A percentile compares a stretch with the other conserved stretches of the same genome.
Evolutionary conservation across 306 rosid species (phyloP).

Genomic region (Castanea crenata): DNA sequence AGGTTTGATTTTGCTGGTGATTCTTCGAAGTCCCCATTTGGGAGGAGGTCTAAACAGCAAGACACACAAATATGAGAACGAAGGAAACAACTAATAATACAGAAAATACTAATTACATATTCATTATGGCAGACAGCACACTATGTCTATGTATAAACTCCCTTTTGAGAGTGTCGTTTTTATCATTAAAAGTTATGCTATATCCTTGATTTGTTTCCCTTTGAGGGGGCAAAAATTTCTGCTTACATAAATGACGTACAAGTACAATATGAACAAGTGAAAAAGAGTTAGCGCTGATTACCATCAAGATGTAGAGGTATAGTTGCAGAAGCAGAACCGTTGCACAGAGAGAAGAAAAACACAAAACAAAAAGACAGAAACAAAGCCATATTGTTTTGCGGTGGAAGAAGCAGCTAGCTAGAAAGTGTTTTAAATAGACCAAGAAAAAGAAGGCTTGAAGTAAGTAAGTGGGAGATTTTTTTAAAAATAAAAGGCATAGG

Average conservation of each 20-base stretch:
- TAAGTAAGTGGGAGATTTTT: not conserved
- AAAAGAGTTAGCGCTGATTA: not conserved
- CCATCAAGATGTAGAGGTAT: constrained; percentile 35
- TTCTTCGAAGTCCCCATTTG: constrained; percentile 54
- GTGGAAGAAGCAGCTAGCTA: not conserved
- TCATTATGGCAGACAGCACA: no score
- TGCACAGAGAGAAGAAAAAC: constrained; percentile 15
- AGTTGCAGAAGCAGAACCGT: constrained; percentile 16
- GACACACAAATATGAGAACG: not conserved
- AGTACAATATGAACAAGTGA: not conserved
- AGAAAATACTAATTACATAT: no score
- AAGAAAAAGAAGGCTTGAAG: not conserved
- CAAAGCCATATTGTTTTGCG: constrained; percentile 22
- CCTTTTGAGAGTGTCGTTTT: no score
- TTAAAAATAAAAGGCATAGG: not conserved
- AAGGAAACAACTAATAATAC: not conserved
- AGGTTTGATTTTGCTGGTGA: constrained; percentile 37
- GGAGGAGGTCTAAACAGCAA: constrained; percentile 27
- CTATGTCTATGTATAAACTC: no score
- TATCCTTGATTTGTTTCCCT: no score
- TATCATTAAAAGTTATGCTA: no score
- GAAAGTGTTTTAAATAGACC: constrained; percentile 4
- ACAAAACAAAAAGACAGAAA: constrained; percentile 17
- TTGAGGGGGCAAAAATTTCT: no score
- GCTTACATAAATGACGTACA: no score